These are phyloP conservation scores for Microbotryum lychnidis-dioicae DNA, from an alignment of 1,284 basidiomycete species.

Conservation along the genomic window DNA sequence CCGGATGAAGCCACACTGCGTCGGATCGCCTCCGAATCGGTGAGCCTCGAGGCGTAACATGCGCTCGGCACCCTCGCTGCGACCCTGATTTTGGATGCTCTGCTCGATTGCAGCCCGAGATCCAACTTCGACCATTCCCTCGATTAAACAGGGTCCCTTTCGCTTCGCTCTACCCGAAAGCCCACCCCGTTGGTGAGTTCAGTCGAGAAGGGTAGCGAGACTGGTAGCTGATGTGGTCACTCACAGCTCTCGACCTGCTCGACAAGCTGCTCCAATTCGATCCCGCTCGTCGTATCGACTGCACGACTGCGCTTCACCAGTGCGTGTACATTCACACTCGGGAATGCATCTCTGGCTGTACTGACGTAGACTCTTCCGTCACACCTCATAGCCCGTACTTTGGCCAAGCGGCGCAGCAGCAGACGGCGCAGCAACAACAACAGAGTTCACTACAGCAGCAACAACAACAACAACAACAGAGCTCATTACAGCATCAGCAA, in stretches of 20 bases:
- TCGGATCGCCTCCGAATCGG: conserved; percentile 85
- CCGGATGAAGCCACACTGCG: conserved; percentile 81
- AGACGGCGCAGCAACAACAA: no score
- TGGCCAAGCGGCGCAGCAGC: no score
- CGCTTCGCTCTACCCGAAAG: conserved; percentile 81
- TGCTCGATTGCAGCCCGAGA: conserved; percentile 62
- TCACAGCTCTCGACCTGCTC: conserved; percentile 78
- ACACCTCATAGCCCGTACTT: no score
- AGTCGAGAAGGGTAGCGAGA: no score
- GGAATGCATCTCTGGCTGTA: background rate
- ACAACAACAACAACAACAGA: background rate
- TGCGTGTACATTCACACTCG: background rate
- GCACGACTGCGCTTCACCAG: conserved; percentile 82
- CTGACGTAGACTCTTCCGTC: no score
- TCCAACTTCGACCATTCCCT: conserved; percentile 76
- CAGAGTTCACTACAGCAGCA: background rate
- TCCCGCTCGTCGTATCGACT: conserved; percentile 82
- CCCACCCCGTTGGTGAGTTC: conserved; percentile 67
- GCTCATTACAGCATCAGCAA: background rate
- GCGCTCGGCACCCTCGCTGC: background rate
- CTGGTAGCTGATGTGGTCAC: no score
- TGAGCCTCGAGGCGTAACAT: conserved; percentile 43
- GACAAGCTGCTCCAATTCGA: conserved; percentile 96
- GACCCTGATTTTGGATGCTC: background rate
- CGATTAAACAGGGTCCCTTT: conserved; percentile 87